Base-by-base conservation (phyloP, 192 early-diverging fungal genomes). In the Umbelopsis ramanniana region DNA sequence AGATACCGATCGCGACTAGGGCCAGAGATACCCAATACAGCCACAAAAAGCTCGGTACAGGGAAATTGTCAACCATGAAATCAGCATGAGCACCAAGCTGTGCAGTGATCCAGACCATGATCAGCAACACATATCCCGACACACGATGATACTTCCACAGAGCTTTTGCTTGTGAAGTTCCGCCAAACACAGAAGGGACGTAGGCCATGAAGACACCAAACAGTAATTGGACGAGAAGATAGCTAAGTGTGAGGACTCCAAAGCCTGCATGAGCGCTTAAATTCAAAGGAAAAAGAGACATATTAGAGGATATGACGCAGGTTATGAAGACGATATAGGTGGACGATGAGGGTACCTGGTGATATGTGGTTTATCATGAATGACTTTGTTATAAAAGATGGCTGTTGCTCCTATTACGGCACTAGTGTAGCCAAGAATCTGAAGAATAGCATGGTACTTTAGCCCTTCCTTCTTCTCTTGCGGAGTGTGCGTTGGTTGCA, bases 61-160 rank as follows among this genome's bases (percentile, higher is more conserved):
- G 70, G n/a, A 75, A 69, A 17, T 72, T 72, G 7, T 68, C 55
- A 8, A 67, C 33, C 75, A 76, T 76, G 29, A 71, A 83, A 15
- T 80, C 73, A 15, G 69, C 60, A 47, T 77, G 72, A 22, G 75
- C 76, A 11, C 81, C 81, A 19, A 76, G 70, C 14, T 80, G 70
- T 33, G 78, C 81, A 2, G 81, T 83, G 2, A 72, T 26, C 72
- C 72, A 83, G 17, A 74, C 38, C 5, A 83, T 60, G 10, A 71
- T 7, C 22, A 83, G 52, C 12, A 79, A 10, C 0, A 80, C 3
- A 50, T 83, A 83, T 7, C 81, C 81, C 24, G 72, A 70, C 46
- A 77, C 38, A 6, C 81, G 46, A 63, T 83, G 81, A 53, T 80
- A 83, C 35, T 80, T 83, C 67, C 73, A 83, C 12, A 83, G 45